Evolutionary conservation across 352 stramenopile species (phyloP).

Genomic region (Blastocystis sp.): DNA sequence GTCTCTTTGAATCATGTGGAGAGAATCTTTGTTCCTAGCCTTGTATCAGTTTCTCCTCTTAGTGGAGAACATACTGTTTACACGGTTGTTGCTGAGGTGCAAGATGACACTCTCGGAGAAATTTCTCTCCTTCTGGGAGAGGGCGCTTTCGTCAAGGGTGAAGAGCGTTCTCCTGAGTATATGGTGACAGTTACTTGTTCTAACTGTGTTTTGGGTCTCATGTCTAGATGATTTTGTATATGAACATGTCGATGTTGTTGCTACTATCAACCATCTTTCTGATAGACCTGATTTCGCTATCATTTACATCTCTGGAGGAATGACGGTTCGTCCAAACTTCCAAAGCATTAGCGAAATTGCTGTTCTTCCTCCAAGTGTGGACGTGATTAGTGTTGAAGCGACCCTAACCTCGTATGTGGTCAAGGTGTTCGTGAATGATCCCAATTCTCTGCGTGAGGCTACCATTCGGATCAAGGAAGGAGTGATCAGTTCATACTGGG

Average conservation of each 20-base stretch:
- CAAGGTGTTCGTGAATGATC: constrained; percentile 28
- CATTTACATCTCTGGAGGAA: constrained; percentile 11
- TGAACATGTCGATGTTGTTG: neutral
- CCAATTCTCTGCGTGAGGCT: neutral
- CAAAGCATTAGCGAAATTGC: constrained; percentile 4
- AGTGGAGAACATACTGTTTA: neutral
- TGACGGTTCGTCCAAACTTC: constrained; percentile 1
- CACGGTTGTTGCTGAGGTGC: neutral
- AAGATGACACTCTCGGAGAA: constrained; percentile 22
- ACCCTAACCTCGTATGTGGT: constrained; percentile 21
- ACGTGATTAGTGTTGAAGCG: neutral
- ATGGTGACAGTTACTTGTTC: constrained; percentile 18
- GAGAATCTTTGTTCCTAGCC: constrained; percentile 21
- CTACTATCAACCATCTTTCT: neutral
- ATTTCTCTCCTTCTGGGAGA: constrained; percentile 27
- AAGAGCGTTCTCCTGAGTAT: constrained; percentile 35
- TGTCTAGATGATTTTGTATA: neutral
- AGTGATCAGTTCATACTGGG: constrained; percentile 38
- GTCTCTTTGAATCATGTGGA: constrained; percentile 15
- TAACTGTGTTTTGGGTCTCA: neutral
- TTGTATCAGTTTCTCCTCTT: constrained; percentile 32
- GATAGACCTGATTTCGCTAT: constrained; percentile 14
- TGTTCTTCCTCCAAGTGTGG: neutral
- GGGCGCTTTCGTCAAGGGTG: neutral
- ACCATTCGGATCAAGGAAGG: constrained; percentile 10